phyloP scores from a whole-genome alignment of 768 basidiomycete genomes.

The Pisolithus albus region DNA sequence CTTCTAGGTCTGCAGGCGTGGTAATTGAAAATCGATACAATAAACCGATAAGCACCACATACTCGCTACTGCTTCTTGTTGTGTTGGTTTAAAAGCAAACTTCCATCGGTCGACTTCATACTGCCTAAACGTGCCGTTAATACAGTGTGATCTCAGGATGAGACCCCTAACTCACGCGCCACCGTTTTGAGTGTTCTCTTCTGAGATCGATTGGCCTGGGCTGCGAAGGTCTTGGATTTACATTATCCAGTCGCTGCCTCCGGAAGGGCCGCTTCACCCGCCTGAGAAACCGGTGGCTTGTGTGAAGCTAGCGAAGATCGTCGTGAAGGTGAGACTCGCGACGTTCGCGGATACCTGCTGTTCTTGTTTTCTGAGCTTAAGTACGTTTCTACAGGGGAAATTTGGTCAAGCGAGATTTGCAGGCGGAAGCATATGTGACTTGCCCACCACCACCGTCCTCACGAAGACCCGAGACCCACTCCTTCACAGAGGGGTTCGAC shows the following conservation, averaged over 20 bases:
- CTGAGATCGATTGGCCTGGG: slow-evolving; percentile 5
- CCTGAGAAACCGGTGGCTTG: slow-evolving; percentile 1
- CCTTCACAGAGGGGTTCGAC: slow-evolving; percentile 14
- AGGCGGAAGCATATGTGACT: slow-evolving; percentile 19
- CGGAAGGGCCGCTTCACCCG: background rate
- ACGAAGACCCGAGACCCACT: slow-evolving; percentile 46
- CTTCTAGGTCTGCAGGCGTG: slow-evolving; percentile 3
- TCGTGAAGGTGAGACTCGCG: slow-evolving; percentile 3
- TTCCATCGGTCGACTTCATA: slow-evolving; percentile 10
- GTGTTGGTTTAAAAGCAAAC: slow-evolving; percentile 7
- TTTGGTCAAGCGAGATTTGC: background rate
- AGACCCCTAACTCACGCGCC: slow-evolving; percentile 15
- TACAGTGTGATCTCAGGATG: background rate
- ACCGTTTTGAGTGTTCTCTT: slow-evolving; percentile 18
- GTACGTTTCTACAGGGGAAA: slow-evolving; percentile 30
- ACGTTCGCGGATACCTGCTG: slow-evolving; percentile 8
- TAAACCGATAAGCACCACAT: background rate
- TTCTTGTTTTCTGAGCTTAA: slow-evolving; percentile 40
- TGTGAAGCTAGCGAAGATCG: background rate
- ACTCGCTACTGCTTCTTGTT: slow-evolving; percentile 7
- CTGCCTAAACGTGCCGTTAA: slow-evolving; percentile 5
- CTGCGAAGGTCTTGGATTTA: slow-evolving; percentile 5
- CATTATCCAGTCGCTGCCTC: background rate
- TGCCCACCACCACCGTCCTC: slow-evolving; percentile 57
- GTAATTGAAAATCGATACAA: background rate